phyloP scores from a whole-genome alignment of 2,329 filamentous ascomycete genomes.

The Aspergillus ustus region DNA sequence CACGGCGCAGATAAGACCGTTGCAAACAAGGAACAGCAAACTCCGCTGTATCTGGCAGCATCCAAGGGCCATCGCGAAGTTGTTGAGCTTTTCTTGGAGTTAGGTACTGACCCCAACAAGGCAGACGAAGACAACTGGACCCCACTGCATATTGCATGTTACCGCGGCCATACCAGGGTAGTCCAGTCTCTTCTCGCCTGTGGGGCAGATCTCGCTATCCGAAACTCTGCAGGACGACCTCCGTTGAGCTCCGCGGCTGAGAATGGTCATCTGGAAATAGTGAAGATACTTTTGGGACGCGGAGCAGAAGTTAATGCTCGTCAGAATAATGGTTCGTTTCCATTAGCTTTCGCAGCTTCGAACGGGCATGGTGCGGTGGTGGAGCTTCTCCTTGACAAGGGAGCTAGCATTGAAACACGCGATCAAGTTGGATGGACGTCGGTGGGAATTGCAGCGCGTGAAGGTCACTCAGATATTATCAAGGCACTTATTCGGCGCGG shows the following conservation, averaged over 20 bases:
- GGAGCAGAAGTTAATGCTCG: neutral
- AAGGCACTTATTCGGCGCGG: neutral
- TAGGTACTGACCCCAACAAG: neutral
- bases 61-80: neutral
- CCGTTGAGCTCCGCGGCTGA: neutral
- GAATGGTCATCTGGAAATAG: neutral
- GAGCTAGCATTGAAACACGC: neutral
- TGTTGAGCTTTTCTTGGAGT: neutral
- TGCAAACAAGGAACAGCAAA: neutral
- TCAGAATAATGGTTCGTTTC: neutral
- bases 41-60: neutral
- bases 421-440: neutral
- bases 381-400: neutral
- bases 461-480: neutral
- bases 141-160: neutral
- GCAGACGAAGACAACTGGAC: neutral
- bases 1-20: neutral
- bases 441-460: neutral
- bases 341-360: neutral
- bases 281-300: neutral
- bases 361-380: neutral
- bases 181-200: neutral
- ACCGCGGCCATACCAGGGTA: neutral
- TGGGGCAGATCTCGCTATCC: neutral
- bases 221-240: neutral